Percentiles rank a stretch among this genome's conserved stretches.
These are phyloP conservation scores for Takashimella koratensis DNA, from an alignment of 1,284 basidiomycete genomes.

Conservation along the genomic window DNA sequence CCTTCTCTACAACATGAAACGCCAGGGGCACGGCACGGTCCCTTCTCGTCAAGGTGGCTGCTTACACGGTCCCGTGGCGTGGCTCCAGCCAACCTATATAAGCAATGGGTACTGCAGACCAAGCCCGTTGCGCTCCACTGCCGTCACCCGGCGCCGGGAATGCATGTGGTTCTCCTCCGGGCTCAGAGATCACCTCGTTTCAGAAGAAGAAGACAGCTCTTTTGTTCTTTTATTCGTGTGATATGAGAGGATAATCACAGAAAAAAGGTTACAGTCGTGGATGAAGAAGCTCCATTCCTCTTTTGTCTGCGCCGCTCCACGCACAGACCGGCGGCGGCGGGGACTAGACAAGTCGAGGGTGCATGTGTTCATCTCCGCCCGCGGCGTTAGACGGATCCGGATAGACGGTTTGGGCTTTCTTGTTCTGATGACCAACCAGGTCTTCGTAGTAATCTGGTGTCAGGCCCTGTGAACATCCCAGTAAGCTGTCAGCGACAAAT, in stretches of 20 bases:
- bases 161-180: no score
- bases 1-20: not conserved
- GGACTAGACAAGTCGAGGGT: slow-evolving; percentile 33
- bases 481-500: no score
- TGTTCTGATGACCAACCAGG: slow-evolving; percentile 54
- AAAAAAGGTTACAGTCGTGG: no score
- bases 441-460: slow-evolving; percentile 67
- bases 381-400: slow-evolving; percentile 8
- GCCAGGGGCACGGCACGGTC: not conserved
- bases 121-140: not conserved
- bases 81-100: not conserved
- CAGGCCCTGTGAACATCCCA: slow-evolving; percentile 54
- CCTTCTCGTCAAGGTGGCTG: not conserved
- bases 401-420: slow-evolving; percentile 8
- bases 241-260: no score
- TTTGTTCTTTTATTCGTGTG: no score
- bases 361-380: slow-evolving; percentile 38
- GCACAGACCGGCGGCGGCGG: no score
- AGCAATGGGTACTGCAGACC: not conserved
- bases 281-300: no score
- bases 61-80: not conserved
- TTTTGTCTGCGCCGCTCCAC: no score
- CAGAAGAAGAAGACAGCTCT: no score
- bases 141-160: not conserved
- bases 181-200: no score